A percentile compares a stretch with the other conserved stretches of the same genome.
Evolutionary conservation across 202 grass and related monocot species (phyloP).

Genomic region (Musa balbisiana): DNA sequence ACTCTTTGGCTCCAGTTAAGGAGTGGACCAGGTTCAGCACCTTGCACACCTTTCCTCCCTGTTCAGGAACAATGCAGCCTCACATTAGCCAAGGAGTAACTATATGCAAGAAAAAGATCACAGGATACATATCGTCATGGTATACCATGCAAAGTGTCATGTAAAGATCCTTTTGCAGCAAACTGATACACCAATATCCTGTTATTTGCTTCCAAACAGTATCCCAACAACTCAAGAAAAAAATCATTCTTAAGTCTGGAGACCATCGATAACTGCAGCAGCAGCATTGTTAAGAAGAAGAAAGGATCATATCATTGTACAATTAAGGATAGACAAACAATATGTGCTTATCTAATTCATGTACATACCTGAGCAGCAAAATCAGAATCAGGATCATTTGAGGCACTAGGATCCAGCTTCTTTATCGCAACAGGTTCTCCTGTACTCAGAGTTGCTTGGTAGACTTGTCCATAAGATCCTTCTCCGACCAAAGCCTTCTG

Average conservation of each 20-base stretch:
- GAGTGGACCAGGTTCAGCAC: constrained; percentile 33
- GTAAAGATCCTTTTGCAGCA: constrained; percentile 39
- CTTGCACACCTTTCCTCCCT: constrained; percentile 54
- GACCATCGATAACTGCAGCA: constrained; percentile 38
- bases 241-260: constrained; percentile 48
- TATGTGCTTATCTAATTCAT: neutral
- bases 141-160: constrained; percentile 41
- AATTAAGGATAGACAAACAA: neutral
- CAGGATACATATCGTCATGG: no score
- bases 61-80: neutral
- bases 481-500: constrained; percentile 51
- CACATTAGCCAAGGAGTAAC: neutral
- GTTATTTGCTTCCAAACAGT: constrained; percentile 40
- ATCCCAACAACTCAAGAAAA: constrained; percentile 37
- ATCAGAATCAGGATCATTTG: constrained; percentile 41
- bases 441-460: constrained; percentile 35
- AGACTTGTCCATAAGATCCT: constrained; percentile 69
- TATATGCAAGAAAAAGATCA: neutral
- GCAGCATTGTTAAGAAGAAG: neutral
- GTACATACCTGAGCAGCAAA: constrained; percentile 44
- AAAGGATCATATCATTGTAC: neutral
- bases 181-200: constrained; percentile 46
- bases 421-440: constrained; percentile 52
- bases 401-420: constrained; percentile 54
- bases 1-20: constrained; percentile 36